Percentiles rank a stretch among this genome's conserved stretches.
Evolutionary conservation across 1,139 yeast species (phyloP).

Genomic region (Diutina pseudorugosa): DNA sequence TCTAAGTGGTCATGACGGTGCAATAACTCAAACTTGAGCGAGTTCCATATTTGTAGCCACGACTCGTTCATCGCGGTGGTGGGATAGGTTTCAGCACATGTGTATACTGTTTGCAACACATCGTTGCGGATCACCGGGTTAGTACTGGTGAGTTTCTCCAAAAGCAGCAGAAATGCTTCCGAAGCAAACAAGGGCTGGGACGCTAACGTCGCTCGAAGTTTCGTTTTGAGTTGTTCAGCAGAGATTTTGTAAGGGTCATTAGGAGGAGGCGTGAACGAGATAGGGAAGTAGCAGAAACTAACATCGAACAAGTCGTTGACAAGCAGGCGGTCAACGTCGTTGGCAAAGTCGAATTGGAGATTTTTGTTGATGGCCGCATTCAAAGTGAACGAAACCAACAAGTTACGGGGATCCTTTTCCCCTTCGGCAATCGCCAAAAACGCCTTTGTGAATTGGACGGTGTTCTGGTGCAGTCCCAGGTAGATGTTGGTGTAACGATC

Average conservation of each 20-base stretch:
- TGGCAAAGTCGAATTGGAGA: constrained; percentile 15
- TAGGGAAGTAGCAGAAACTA: constrained; percentile 91
- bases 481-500: constrained; percentile 16
- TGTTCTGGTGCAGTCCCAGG: background rate
- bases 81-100: constrained; percentile 44
- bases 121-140: constrained; percentile 70
- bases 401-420: constrained; percentile 89
- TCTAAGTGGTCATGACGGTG: constrained; percentile 42
- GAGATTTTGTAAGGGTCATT: constrained; percentile 84
- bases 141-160: constrained; percentile 79
- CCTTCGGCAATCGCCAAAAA: constrained; percentile 67
- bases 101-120: constrained; percentile 48
- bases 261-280: constrained; percentile 86
- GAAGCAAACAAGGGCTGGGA: constrained; percentile 55
- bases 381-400: constrained; percentile 56
- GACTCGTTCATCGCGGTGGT: constrained; percentile 33
- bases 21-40: constrained; percentile 74
- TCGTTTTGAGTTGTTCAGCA: constrained; percentile 52
- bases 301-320: constrained; percentile 65
- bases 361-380: constrained; percentile 34
- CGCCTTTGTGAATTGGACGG: constrained; percentile 27
- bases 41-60: constrained; percentile 79
- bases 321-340: constrained; percentile 12
- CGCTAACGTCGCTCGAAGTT: constrained; percentile 48
- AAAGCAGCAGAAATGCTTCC: constrained; percentile 63